A percentile compares a stretch with the other conserved stretches of the same genome.
phyloP scores from a whole-genome alignment of 2,329 filamentous ascomycete genomes.

The Macrophomina tecta region DNA sequence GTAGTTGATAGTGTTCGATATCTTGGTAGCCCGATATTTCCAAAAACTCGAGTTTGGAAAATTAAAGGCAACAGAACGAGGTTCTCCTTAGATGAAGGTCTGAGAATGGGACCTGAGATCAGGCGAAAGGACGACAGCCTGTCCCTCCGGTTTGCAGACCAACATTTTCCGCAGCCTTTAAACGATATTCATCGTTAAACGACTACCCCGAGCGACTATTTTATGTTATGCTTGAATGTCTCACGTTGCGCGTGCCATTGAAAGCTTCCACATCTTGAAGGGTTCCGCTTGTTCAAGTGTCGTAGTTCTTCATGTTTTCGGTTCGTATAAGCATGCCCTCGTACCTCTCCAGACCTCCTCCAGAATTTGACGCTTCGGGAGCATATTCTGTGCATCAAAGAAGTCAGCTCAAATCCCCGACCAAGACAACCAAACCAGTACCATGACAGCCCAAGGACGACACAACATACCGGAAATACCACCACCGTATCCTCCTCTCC shows the following conservation, averaged over 20 bases:
- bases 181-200: too few species aligned
- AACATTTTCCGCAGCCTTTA: too few species aligned
- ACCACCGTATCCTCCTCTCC: conserved; percentile 88
- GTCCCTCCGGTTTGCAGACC: too few species aligned
- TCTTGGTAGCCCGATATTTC: too few species aligned
- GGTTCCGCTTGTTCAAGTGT: background rate
- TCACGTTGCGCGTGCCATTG: background rate
- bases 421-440: background rate
- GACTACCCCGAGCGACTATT: too few species aligned
- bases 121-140: too few species aligned
- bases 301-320: conserved; percentile 16
- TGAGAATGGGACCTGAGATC: too few species aligned
- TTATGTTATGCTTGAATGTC: too few species aligned
- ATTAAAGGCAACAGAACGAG: too few species aligned
- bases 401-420: conserved; percentile 13
- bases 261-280: background rate
- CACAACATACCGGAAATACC: conserved; percentile 76
- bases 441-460: background rate
- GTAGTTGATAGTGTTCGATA: too few species aligned
- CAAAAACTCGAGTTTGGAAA: too few species aligned
- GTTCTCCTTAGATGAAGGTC: too few species aligned
- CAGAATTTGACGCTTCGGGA: conserved; percentile 76
- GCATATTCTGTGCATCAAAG: conserved; percentile 56
- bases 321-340: conserved; percentile 80
- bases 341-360: conserved; percentile 91